Percentiles rank a stretch among this genome's conserved stretches.
Evolutionary conservation across 441 rosid genomes (phyloP).

Genomic region (Erysimum pusillum): DNA sequence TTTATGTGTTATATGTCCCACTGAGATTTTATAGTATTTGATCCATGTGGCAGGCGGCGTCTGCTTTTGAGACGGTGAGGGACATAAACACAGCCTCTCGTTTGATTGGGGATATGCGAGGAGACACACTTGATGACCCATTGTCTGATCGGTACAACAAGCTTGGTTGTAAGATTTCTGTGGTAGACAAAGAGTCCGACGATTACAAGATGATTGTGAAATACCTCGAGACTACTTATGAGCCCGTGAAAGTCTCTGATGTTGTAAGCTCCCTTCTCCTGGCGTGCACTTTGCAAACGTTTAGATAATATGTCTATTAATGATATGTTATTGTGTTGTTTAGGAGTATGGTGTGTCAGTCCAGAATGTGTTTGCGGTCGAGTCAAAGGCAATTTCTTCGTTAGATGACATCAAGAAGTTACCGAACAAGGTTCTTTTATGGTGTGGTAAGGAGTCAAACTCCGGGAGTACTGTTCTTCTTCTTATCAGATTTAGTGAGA

Average conservation of each 20-base stretch:
- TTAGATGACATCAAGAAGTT: slow-evolving; percentile 70
- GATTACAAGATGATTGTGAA: slow-evolving; percentile 79
- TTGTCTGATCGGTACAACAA: slow-evolving; percentile 64
- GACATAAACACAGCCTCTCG: slow-evolving; percentile 78
- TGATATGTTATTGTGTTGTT: background rate
- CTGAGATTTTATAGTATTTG: background rate
- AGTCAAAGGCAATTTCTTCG: slow-evolving; percentile 63
- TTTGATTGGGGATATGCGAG: slow-evolving; percentile 73
- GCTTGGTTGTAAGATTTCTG: slow-evolving; percentile 67
- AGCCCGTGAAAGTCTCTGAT: slow-evolving; percentile 76
- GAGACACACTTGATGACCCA: slow-evolving; percentile 77
- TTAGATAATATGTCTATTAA: background rate
- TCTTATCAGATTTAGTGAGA: too few relatives aligned
- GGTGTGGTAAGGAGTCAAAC: slow-evolving; percentile 74
- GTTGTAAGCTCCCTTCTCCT: slow-evolving; percentile 47
- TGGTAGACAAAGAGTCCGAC: slow-evolving; percentile 66
- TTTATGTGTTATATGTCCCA: background rate
- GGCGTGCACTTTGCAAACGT: too few relatives aligned
- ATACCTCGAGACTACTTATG: slow-evolving; percentile 76
- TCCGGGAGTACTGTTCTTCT: background rate
- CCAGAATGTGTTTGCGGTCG: slow-evolving; percentile 65
- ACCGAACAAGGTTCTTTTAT: slow-evolving; percentile 73
- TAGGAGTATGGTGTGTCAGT: slow-evolving; percentile 77
- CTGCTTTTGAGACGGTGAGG: slow-evolving; percentile 69
- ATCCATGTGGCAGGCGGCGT: slow-evolving; percentile 57